phyloP scores from a whole-genome alignment of 2,329 filamentous ascomycete species.

The Cladorrhinum sp. region DNA sequence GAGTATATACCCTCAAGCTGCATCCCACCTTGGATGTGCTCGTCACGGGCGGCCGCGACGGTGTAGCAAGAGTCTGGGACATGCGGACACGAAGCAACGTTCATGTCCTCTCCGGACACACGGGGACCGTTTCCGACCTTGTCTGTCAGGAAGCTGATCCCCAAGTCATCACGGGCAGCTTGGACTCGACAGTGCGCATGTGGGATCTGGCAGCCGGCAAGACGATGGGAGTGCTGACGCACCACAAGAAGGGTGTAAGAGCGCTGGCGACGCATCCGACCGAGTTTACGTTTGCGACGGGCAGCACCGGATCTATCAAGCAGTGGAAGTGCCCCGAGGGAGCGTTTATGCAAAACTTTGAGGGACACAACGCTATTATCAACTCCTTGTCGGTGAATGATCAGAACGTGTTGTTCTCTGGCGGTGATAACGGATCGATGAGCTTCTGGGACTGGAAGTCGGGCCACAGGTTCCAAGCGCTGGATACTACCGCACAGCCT shows the following conservation, averaged over 20 bases:
- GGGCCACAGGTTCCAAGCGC: constrained; percentile 82
- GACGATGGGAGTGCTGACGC: constrained; percentile 90
- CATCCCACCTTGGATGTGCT: constrained; percentile 94
- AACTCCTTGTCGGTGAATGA: constrained; percentile 92
- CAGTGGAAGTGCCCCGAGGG: constrained; percentile 99
- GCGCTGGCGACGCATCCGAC: constrained; percentile 79
- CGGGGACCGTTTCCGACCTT: constrained; percentile 82
- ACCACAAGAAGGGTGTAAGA: constrained; percentile 97
- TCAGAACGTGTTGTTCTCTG: constrained; percentile 91
- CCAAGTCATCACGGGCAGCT: constrained; percentile 88
- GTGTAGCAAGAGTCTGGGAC: constrained; percentile 94
- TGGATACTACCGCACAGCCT: constrained; percentile 90
- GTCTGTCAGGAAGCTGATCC: constrained; percentile 95
- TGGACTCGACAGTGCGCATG: constrained; percentile 85
- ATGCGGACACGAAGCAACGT: constrained; percentile 96
- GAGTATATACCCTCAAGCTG: constrained; percentile 89
- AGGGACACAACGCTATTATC: constrained; percentile 94
- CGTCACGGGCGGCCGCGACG: constrained; percentile 91
- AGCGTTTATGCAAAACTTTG: constrained; percentile 98
- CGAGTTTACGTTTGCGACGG: constrained; percentile 95
- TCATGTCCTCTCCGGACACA: constrained; percentile 88
- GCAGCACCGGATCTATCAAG: constrained; percentile 91
- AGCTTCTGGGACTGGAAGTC: constrained; percentile 99
- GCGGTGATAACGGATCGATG: constrained; percentile 93
- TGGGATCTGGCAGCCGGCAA: constrained; percentile 98